Percentiles rank a stretch among this genome's conserved stretches.
Evolutionary conservation across 2,329 filamentous ascomycete species (phyloP).

Genomic region (Apiospora rasikravindrae): DNA sequence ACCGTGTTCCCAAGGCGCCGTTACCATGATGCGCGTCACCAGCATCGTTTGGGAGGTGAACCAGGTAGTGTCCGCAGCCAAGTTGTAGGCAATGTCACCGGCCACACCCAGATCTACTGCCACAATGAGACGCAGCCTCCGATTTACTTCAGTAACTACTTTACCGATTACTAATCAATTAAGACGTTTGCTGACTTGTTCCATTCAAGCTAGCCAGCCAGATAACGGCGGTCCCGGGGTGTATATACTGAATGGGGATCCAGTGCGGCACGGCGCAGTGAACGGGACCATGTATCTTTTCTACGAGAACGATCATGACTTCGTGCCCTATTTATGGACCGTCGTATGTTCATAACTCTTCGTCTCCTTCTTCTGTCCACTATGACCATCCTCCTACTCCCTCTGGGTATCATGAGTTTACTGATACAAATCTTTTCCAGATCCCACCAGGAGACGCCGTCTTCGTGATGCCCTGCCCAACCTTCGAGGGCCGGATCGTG

Average conservation of each 20-base stretch:
- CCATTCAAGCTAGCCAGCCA: conserved; percentile 25
- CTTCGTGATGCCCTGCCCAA: conserved; percentile 28
- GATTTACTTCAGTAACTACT: conserved; percentile 27
- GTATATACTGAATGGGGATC: conserved; percentile 28
- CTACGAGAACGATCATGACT: conserved; percentile 31
- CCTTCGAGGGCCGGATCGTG: conserved; percentile 29
- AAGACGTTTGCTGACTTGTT: background rate
- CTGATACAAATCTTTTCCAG: background rate
- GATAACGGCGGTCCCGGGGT: conserved; percentile 29
- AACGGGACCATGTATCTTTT: conserved; percentile 31
- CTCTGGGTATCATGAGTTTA: background rate
- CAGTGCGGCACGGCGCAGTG: conserved; percentile 22
- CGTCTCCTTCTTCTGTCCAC: background rate
- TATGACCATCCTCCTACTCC: background rate
- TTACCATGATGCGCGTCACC: background rate
- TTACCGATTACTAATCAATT: no score
- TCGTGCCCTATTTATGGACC: conserved; percentile 29
- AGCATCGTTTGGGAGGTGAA: background rate
- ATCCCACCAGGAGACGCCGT: conserved; percentile 27
- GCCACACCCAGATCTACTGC: conserved; percentile 29
- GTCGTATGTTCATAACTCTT: conserved; percentile 23
- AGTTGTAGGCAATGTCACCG: conserved; percentile 22
- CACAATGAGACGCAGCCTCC: conserved; percentile 26
- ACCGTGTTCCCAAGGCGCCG: background rate
- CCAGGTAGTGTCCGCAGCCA: background rate